phyloP scores from a whole-genome alignment of 768 basidiomycete species.

The Exidia glandulosa region DNA sequence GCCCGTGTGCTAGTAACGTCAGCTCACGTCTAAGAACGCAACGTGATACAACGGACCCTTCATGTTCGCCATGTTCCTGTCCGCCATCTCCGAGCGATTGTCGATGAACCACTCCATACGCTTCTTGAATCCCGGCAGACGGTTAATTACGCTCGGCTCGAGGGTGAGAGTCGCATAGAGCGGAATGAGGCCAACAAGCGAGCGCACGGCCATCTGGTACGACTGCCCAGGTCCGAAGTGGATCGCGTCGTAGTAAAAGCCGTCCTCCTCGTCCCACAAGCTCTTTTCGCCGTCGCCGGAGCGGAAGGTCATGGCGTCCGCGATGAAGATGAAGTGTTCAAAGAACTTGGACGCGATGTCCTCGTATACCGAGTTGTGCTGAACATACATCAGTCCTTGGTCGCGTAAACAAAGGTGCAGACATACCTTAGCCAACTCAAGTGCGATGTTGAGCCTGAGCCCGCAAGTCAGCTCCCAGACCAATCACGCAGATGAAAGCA shows the following conservation, averaged over 20 bases:
- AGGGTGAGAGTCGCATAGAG: conserved; percentile 90
- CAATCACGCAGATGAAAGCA: background rate
- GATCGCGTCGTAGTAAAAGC: conserved; percentile 98
- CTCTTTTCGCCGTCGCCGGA: conserved; percentile 62
- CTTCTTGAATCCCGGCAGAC: conserved; percentile 97
- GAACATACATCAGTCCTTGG: too few species aligned
- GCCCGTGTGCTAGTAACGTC: conserved; percentile 42
- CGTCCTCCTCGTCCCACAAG: conserved; percentile 94
- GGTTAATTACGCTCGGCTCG: conserved; percentile 78
- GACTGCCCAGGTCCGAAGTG: conserved; percentile 71
- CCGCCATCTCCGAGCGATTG: conserved; percentile 77
- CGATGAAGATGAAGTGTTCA: conserved; percentile 97
- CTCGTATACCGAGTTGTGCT: conserved; percentile 93
- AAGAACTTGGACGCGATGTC: conserved; percentile 99
- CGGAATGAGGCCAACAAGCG: conserved; percentile 95
- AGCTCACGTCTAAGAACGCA: background rate
- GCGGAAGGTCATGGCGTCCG: conserved; percentile 95
- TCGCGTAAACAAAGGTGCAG: too few species aligned
- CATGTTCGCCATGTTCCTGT: conserved; percentile 94
- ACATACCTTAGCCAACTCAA: conserved; percentile 97
- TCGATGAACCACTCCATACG: conserved; percentile 98
- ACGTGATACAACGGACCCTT: conserved; percentile 38
- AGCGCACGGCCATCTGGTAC: conserved; percentile 88
- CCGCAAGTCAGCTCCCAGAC: background rate
- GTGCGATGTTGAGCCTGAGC: conserved; percentile 83